Base-by-base conservation (phyloP, 306 rosid species). In the Corylus heterophylla region DNA sequence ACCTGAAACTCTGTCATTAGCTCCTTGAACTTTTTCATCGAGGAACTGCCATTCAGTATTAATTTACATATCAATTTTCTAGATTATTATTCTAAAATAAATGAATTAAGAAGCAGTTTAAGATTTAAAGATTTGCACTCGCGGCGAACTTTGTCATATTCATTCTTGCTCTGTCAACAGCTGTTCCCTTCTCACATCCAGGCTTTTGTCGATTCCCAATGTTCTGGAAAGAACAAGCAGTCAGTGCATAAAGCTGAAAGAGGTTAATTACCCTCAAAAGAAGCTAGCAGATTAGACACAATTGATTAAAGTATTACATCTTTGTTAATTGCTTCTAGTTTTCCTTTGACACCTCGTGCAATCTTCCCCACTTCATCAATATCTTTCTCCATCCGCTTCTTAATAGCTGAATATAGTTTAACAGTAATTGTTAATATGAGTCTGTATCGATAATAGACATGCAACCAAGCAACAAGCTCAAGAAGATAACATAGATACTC, bases 321-420 rank as follows among this genome's bases (percentile, higher is more conserved):
- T 92, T 81, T 90, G 88, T 80, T 91, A 76, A 95, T 79, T 63
- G 90, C 97, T 85, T 92, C 98, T 49, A 95, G 85, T 82, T 84
- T 95, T 71, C 90, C 82, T 82, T 95, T 95, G 85, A 92, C 87
- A 74, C 85, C 84, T 12, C 91, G 90, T 37, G 97, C 97, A 80
- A 91, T 89, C 97, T 92, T 92, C 73, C 97, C 95, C 82, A 95
- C 98, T 86, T 95, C 98, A 86, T 95, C 98, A 63, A 92, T 90
- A 84, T 92, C 98, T 79, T 89, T 95, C 81, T 95, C 98, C 98
- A 95, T 95, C 79, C 95, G 94, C 90, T 92, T 95, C 79, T 92
- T 95, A 82, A 95, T 92, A 68, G 89, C 98, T 94, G 93, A 87
- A 82, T 81, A 51, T 69, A 75, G 84, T 39, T 79, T 56, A 64